phyloP scores from a whole-genome alignment of 2,329 filamentous ascomycete species.

The Colletotrichum lini region DNA sequence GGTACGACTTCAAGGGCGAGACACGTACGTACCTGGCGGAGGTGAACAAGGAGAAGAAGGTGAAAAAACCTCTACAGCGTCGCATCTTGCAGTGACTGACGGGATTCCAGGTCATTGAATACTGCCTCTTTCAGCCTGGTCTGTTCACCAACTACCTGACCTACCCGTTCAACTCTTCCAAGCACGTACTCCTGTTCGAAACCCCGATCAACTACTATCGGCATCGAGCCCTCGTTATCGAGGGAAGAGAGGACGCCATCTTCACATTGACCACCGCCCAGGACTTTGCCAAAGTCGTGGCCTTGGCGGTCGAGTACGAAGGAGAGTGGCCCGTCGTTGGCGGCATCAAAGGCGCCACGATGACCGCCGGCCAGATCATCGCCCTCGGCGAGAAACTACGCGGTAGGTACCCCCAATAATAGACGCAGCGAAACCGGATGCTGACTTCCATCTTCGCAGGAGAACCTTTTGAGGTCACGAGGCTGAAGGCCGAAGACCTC shows the following conservation, averaged over 20 bases:
- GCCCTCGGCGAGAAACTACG: slow-evolving; percentile 57
- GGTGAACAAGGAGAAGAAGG: slow-evolving; percentile 63
- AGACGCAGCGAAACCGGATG: no score
- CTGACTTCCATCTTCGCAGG: background rate
- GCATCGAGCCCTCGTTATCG: slow-evolving; percentile 58
- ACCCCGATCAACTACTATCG: slow-evolving; percentile 57
- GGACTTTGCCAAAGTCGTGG: slow-evolving; percentile 59
- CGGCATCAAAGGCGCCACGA: slow-evolving; percentile 56
- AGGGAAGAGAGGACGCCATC: slow-evolving; percentile 57
- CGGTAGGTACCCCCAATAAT: slow-evolving; percentile 49
- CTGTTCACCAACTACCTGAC: slow-evolving; percentile 70
- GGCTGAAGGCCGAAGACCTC: slow-evolving; percentile 63
- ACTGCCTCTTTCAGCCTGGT: slow-evolving; percentile 69
- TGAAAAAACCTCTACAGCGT: slow-evolving; percentile 38
- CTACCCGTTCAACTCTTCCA: slow-evolving; percentile 62
- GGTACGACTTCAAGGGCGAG: slow-evolving; percentile 66
- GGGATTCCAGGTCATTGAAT: slow-evolving; percentile 64
- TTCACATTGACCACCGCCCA: slow-evolving; percentile 61
- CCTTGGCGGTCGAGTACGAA: slow-evolving; percentile 58
- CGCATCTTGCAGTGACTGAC: background rate
- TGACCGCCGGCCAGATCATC: slow-evolving; percentile 55
- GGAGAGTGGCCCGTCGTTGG: slow-evolving; percentile 59
- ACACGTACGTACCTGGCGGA: slow-evolving; percentile 65
- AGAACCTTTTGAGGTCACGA: slow-evolving; percentile 53
- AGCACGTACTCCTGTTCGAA: slow-evolving; percentile 58